Evolutionary conservation across 257 asterid genomes (phyloP).

Genomic region (Solanum pennellii): DNA sequence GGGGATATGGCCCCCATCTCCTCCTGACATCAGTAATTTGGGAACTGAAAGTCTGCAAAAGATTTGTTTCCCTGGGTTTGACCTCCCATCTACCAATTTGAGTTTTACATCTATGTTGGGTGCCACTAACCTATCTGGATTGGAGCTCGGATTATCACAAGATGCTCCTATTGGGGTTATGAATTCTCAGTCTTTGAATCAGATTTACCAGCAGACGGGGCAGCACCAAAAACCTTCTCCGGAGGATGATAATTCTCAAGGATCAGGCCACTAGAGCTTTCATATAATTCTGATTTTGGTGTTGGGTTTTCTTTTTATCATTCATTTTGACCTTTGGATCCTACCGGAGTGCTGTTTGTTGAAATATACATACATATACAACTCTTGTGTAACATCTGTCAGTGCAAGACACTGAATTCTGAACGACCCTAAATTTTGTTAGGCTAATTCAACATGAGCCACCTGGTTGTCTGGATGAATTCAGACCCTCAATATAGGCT

Average conservation of each 20-base stretch:
- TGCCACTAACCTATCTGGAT: conserved; percentile 37
- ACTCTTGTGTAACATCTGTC: not conserved
- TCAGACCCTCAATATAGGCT: not conserved
- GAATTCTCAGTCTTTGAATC: conserved; percentile 36
- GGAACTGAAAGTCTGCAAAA: conserved; percentile 34
- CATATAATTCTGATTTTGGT: not conserved
- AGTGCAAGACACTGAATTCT: not conserved
- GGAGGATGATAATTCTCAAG: conserved; percentile 40
- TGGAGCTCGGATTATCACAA: conserved; percentile 65
- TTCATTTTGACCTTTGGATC: not conserved
- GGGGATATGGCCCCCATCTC: conserved; percentile 37
- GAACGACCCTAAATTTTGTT: not conserved
- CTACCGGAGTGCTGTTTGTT: not conserved
- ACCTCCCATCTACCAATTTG: conserved; percentile 31
- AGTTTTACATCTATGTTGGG: conserved; percentile 57
- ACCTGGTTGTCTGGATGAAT: not conserved
- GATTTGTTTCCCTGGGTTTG: conserved; percentile 48
- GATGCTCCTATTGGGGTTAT: conserved; percentile 49
- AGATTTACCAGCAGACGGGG: conserved; percentile 57
- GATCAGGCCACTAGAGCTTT: conserved; percentile 30
- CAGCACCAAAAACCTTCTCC: conserved; percentile 19
- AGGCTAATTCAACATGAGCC: not conserved
- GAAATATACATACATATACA: not conserved
- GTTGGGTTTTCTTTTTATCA: not conserved
- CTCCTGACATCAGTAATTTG: conserved; percentile 7